These are phyloP conservation scores for Lactarius deliciosus DNA, from an alignment of 768 basidiomycete species.

Conservation along the genomic window DNA sequence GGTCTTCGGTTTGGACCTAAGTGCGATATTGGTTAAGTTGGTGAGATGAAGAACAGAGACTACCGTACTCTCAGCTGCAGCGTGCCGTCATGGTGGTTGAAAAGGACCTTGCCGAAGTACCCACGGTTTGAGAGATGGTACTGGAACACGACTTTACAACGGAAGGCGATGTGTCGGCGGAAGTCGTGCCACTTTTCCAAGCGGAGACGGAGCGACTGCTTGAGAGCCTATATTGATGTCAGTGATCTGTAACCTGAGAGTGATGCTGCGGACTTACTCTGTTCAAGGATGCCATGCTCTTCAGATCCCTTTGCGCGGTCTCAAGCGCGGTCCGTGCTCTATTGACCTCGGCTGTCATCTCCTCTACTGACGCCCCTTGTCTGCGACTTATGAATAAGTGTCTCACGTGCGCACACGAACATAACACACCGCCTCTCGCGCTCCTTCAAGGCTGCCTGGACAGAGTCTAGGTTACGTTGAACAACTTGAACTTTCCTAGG, in stretches of 20 bases:
- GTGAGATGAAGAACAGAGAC: neutral
- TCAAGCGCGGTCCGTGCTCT: conserved; percentile 59
- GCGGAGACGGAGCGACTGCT: conserved; percentile 62
- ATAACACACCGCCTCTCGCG: conserved; percentile 57
- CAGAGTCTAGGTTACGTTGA: conserved; percentile 59
- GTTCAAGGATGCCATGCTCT: conserved; percentile 61
- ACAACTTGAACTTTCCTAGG: conserved; percentile 59
- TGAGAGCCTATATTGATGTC: conserved; percentile 53
- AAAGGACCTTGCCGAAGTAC: conserved; percentile 85
- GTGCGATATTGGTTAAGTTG: conserved; percentile 10
- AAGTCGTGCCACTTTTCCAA: conserved; percentile 82
- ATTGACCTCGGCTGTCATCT: conserved; percentile 71
- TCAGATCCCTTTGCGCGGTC: conserved; percentile 60
- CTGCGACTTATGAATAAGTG: conserved; percentile 38
- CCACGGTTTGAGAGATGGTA: conserved; percentile 82
- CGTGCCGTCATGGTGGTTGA: conserved; percentile 70
- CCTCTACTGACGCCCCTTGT: conserved; percentile 74
- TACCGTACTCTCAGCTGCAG: conserved; percentile 59
- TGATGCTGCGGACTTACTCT: conserved; percentile 46
- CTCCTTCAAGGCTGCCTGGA: conserved; percentile 62
- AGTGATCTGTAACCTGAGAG: conserved; percentile 3
- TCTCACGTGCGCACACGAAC: conserved; percentile 11
- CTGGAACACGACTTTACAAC: conserved; percentile 81
- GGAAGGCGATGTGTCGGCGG: conserved; percentile 82
- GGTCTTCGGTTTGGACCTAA: conserved; percentile 83